Conservation (phyloP, 768 basidiomycete genomes). For the Macrocybe gigantea region DNA sequence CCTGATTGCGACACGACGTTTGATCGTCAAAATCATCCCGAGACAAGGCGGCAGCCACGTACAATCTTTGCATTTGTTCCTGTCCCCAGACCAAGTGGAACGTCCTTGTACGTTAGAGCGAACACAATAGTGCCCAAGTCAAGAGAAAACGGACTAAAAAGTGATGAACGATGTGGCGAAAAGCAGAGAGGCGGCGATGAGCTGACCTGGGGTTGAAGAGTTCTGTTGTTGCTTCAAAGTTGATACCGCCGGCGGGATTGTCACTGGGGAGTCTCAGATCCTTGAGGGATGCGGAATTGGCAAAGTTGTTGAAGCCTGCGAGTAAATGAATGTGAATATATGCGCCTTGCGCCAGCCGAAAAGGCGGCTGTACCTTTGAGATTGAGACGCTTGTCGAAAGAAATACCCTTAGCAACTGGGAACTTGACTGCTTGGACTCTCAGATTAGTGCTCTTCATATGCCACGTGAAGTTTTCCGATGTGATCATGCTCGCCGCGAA, state of each 20-base stretch:
- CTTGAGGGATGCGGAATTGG: slow-evolving; percentile 45
- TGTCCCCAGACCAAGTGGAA: slow-evolving; percentile 51
- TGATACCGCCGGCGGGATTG: slow-evolving; percentile 59
- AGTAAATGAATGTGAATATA: background rate
- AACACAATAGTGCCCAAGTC: slow-evolving; percentile 64
- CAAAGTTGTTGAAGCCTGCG: slow-evolving; percentile 56
- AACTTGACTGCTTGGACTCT: slow-evolving; percentile 63
- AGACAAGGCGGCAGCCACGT: slow-evolving; percentile 14
- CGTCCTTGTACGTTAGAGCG: slow-evolving; percentile 49
- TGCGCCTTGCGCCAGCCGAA: no score
- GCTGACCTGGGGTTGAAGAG: slow-evolving; percentile 52
- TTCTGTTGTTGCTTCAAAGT: slow-evolving; percentile 52
- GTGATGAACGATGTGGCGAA: background rate
- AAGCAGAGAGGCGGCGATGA: background rate
- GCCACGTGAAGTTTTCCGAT: slow-evolving; percentile 62
- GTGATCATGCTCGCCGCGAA: slow-evolving; percentile 66
- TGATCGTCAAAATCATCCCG: background rate
- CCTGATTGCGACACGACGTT: slow-evolving; percentile 20
- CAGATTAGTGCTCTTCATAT: slow-evolving; percentile 48
- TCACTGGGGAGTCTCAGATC: slow-evolving; percentile 65
- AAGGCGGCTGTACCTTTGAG: slow-evolving; percentile 40
- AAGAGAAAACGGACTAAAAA: slow-evolving; percentile 59
- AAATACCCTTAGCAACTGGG: slow-evolving; percentile 58
- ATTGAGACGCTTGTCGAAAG: slow-evolving; percentile 55
- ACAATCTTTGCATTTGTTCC: slow-evolving; percentile 48